Percentiles rank a stretch among this genome's conserved stretches.
Evolutionary conservation across 1,284 basidiomycete species (phyloP).

Genomic region (Rhodotorula sp.): DNA sequence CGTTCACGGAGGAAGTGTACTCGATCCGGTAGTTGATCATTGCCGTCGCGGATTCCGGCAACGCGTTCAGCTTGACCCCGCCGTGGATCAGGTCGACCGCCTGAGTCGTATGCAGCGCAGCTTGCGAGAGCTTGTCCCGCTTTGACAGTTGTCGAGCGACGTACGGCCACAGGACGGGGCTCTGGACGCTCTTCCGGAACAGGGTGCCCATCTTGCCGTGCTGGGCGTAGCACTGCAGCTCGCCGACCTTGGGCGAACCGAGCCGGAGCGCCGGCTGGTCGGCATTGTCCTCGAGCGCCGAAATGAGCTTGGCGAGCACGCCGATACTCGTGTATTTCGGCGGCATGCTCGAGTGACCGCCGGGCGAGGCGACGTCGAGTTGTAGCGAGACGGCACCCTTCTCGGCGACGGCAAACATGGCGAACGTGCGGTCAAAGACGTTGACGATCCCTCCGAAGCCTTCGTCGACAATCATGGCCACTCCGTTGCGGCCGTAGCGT

Average conservation of each 20-base stretch:
- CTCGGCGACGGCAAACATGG: constrained; percentile 53
- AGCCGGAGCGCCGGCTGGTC: constrained; percentile 49
- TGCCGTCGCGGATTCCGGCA: constrained; percentile 42
- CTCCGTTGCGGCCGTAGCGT: constrained; percentile 60
- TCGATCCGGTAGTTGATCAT: constrained; percentile 62
- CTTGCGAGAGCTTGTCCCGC: constrained; percentile 51
- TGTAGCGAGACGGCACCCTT: constrained; percentile 49
- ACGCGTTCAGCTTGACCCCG: constrained; percentile 59
- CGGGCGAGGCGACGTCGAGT: constrained; percentile 41
- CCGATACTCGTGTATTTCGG: constrained; percentile 56
- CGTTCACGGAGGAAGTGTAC: constrained; percentile 54
- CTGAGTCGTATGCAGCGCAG: constrained; percentile 63
- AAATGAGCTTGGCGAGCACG: constrained; percentile 59
- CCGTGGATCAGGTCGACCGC: constrained; percentile 58
- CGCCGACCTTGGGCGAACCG: constrained; percentile 52
- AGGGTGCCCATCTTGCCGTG: constrained; percentile 52
- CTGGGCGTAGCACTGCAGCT: constrained; percentile 56
- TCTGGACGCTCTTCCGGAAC: constrained; percentile 52
- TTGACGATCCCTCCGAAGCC: constrained; percentile 49
- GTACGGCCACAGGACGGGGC: constrained; percentile 49
- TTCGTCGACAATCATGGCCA: constrained; percentile 61
- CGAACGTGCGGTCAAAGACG: constrained; percentile 49
- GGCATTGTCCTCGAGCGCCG: constrained; percentile 59
- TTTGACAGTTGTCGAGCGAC: constrained; percentile 54
- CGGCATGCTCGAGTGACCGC: constrained; percentile 45